A percentile compares a stretch with the other conserved stretches of the same genome.
phyloP scores from a whole-genome alignment of 2,329 filamentous ascomycete genomes.

The Colletotrichum graminicola region DNA sequence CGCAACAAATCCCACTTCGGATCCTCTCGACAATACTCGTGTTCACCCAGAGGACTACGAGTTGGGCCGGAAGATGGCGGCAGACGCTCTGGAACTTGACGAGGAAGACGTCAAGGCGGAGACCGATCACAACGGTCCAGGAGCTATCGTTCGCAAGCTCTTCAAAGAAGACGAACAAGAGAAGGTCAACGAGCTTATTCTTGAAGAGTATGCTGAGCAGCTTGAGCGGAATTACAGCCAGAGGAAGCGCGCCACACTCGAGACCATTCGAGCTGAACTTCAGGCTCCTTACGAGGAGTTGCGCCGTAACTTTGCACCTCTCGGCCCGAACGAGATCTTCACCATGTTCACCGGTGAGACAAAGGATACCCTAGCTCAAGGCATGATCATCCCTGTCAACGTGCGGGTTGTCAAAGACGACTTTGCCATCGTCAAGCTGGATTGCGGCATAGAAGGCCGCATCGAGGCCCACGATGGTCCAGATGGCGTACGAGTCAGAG shows the following conservation, averaged over 20 bases:
- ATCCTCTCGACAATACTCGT: slow-evolving; percentile 95
- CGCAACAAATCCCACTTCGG: slow-evolving; percentile 81
- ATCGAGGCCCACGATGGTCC: slow-evolving; percentile 87
- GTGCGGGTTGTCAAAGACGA: slow-evolving; percentile 91
- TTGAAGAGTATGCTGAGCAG: slow-evolving; percentile 98
- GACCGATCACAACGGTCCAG: slow-evolving; percentile 88
- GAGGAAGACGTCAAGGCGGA: slow-evolving; percentile 98
- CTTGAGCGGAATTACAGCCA: slow-evolving; percentile 93
- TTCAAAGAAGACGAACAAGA: slow-evolving; percentile 95
- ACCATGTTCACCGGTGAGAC: slow-evolving; percentile 98
- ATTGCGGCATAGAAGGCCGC: slow-evolving; percentile 93
- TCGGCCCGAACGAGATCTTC: slow-evolving; percentile 85
- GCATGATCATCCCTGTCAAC: slow-evolving; percentile 93
- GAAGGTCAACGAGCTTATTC: slow-evolving; percentile 93
- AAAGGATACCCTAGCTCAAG: slow-evolving; percentile 81
- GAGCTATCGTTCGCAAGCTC: slow-evolving; percentile 93
- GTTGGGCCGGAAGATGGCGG: slow-evolving; percentile 97
- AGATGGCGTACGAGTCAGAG: slow-evolving; percentile 76
- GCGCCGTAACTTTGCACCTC: slow-evolving; percentile 79
- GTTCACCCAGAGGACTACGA: slow-evolving; percentile 99
- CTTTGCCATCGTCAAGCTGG: slow-evolving; percentile 92
- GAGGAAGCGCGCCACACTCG: slow-evolving; percentile 93
- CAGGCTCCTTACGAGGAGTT: slow-evolving; percentile 95
- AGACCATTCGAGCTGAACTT: slow-evolving; percentile 94
- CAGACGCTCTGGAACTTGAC: slow-evolving; percentile 94